Evolutionary conservation across 805 yeast genomes (phyloP), one percentile per base, ranked within the genome.

Genomic region (Yamadazyma ubonensis): DNA sequence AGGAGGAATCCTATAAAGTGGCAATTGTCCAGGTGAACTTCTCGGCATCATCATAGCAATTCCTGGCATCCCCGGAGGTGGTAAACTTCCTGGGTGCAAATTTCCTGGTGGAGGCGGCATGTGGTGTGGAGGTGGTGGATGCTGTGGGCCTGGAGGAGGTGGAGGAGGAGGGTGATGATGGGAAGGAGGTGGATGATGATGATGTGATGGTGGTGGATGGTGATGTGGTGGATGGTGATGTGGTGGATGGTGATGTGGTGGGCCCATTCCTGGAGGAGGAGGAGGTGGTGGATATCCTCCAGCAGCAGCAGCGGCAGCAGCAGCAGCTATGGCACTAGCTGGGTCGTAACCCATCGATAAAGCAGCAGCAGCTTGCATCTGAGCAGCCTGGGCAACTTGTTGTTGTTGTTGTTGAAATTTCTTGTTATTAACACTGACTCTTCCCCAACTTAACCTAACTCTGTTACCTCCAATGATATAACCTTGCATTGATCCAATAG

Each of bases 401-500:
- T 55, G 61, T 27, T 58, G 65, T 35, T 55, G 62, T 25, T 55
- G 61, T 22, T 61, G 66, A 42, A 48, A 64, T 42, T 57, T 60
- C 35, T 58, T 62, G 45, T 62, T 61, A 43, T 55, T 57, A 32
- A 49, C 41, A 1, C 67, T 63, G 7, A 59, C 71, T 50, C 88
- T 75, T 21, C 96, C 96, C 96, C 96, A 89, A 38, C 91, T 82
- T 42, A 89, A 73, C 51, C 96, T 72, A 35, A 89, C 81, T 45
- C 91, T 74, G 42, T 86, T 82, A 42, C 86, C 89, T 36, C 90
- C 91, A 51, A 89, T 82, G 26, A 88, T 87, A 57, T 80, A 86
- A 7, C 96, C 96, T 63, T 89, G 96, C 95, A 89, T 84, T 47
- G 82, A 84, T 25, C 78, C 71, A 46, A 89, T 85, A 8, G 96